phyloP scores from a whole-genome alignment of 2,329 filamentous ascomycete species.

The Cytospora mali region DNA sequence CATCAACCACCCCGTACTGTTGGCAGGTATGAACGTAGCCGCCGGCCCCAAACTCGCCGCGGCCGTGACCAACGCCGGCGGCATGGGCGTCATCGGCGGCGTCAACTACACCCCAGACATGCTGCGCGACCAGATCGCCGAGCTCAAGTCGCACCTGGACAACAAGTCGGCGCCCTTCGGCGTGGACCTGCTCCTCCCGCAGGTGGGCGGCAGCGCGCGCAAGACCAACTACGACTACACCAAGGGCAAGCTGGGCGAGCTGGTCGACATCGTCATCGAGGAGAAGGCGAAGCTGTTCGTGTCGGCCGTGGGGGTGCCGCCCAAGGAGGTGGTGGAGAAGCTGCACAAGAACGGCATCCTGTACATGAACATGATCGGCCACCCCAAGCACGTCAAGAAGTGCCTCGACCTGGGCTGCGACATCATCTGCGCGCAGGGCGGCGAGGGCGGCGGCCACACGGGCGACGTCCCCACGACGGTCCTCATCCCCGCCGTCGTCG shows the following conservation, averaged over 20 bases:
- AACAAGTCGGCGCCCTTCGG: constrained; percentile 96
- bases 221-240: constrained; percentile 99
- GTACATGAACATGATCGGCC: constrained; percentile 99
- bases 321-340: constrained; percentile 83
- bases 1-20: constrained; percentile 94
- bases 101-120: constrained; percentile 96
- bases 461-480: constrained; percentile 91
- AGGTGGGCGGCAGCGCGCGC: constrained; percentile 90
- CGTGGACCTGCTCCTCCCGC: constrained; percentile 89
- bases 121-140: constrained; percentile 90
- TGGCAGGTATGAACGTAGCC: constrained; percentile 99
- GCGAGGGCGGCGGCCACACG: constrained; percentile 95
- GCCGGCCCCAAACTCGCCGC: constrained; percentile 95
- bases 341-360: constrained; percentile 86
- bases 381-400: constrained; percentile 98
- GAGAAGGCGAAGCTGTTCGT: constrained; percentile 92
- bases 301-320: constrained; percentile 91
- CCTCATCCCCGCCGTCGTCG: constrained; percentile 89
- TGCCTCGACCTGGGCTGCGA: constrained; percentile 89
- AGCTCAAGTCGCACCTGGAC: constrained; percentile 83
- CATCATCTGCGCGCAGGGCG: constrained; percentile 97
- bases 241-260: constrained; percentile 93
- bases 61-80: constrained; percentile 94
- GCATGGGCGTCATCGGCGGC: constrained; percentile 94
- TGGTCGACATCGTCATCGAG: constrained; percentile 91